Evolutionary conservation across 2,329 filamentous ascomycete genomes (phyloP), one percentile per base, ranked within the genome.

Genomic region (Cryphonectria carpinicola): DNA sequence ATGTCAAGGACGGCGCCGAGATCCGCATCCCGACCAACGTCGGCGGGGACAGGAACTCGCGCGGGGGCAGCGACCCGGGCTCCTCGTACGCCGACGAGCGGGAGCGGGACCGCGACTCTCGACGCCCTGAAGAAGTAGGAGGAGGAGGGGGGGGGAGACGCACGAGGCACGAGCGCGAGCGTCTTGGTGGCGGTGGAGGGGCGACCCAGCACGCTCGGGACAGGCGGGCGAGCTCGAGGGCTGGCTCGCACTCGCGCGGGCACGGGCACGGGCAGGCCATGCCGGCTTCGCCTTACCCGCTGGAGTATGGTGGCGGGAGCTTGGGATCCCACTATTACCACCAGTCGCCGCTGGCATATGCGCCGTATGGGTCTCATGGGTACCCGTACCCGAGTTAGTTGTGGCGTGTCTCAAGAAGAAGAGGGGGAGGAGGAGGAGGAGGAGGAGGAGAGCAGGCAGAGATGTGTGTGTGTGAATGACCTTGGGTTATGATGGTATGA

Each of bases 1-100:
- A 87, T 74, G 89, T 87, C 76, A 81, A 78, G 54, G 86, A 89
- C 65, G 88, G 88, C 52, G 87, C 88, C 32, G 88, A 89, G 75
- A 87, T 91, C 74, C 89, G 86, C 73, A 86, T 89, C 73, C 82
- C 82, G 63, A 78, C 78, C 28, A 76, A 74, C 75, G 79, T 71
- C 65, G 79, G 79, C 70, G 81, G 82, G 75, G 88, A 90, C 72
- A 81, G 81, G 67, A 67, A 41, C 69, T 72, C 71, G 37, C 71
- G 66, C 22, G 71, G 69, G 19, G 71, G 66, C 32, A 69, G 68
- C n/a, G 70, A 69, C 41, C 63, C n/a, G n/a, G 63, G 63, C 17
- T 77, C 84, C 46, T 85, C 85, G 69, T 80, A 83, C 19, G 71
- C 71, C 4, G 87, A 89, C 37, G 86, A 88, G 67, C 80, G 81